These are phyloP conservation scores for Penicillium macrosclerotiorum DNA, from an alignment of 495 filamentous ascomycete genomes.

Conservation along the genomic window DNA sequence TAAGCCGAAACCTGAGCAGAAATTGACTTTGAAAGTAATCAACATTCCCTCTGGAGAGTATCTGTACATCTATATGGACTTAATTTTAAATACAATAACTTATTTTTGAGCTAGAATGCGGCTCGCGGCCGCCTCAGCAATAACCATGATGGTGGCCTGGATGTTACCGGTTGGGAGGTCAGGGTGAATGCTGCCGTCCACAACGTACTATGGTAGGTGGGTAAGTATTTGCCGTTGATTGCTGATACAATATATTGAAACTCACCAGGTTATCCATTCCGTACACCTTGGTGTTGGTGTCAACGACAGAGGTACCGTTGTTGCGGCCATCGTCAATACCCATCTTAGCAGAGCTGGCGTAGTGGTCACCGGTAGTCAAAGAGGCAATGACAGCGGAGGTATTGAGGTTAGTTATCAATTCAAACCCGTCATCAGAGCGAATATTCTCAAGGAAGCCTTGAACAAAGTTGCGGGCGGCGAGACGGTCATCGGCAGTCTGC, in stretches of 20 bases:
- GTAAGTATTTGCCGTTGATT: too few relatives aligned
- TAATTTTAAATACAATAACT: too few relatives aligned
- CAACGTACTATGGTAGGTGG: constrained; percentile 30
- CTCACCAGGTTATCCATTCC: constrained; percentile 64
- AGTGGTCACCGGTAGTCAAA: constrained; percentile 64
- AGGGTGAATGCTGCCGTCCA: constrained; percentile 44
- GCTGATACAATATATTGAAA: neutral
- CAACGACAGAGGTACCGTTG: constrained; percentile 67
- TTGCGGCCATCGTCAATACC: constrained; percentile 64
- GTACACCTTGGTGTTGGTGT: constrained; percentile 66
- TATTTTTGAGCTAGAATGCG: constrained; percentile 41
- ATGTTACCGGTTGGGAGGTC: constrained; percentile 46
- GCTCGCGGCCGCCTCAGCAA: constrained; percentile 40
- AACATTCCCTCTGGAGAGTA: too few relatives aligned
- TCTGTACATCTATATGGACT: too few relatives aligned
- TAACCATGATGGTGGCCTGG: constrained; percentile 42
- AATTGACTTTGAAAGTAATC: too few relatives aligned
- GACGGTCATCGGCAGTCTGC: constrained; percentile 22
- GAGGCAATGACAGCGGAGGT: constrained; percentile 45
- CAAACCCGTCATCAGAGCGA: constrained; percentile 52
- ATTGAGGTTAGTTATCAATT: constrained; percentile 54
- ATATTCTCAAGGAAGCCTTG: constrained; percentile 52
- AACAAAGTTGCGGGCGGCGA: constrained; percentile 30
- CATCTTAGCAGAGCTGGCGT: constrained; percentile 64
- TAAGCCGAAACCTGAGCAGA: too few relatives aligned